phyloP scores from a whole-genome alignment of 352 stramenopile genomes.

The Phytophthora pini region DNA sequence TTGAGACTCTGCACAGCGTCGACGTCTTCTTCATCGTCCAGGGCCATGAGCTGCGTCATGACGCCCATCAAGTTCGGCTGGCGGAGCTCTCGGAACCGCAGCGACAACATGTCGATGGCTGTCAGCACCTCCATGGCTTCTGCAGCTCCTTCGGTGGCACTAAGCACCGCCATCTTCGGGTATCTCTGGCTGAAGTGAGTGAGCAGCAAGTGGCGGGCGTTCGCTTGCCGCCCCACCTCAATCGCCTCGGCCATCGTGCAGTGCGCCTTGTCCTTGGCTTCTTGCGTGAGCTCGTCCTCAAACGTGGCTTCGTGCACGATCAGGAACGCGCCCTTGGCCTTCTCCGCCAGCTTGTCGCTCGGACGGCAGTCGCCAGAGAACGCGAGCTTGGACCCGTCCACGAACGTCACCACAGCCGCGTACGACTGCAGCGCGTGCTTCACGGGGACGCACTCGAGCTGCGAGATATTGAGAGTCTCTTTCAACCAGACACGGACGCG shows the following conservation, averaged over 20 bases:
- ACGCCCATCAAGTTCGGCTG: constrained; percentile 72
- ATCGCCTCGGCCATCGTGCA: constrained; percentile 95
- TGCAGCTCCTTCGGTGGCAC: constrained; percentile 9
- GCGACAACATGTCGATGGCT: constrained; percentile 79
- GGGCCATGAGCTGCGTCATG: constrained; percentile 61
- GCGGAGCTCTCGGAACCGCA: constrained; percentile 68
- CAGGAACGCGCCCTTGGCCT: constrained; percentile 77
- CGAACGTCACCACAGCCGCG: constrained; percentile 85
- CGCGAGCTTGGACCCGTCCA: constrained; percentile 80
- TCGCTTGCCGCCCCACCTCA: constrained; percentile 63
- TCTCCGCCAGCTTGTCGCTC: constrained; percentile 66
- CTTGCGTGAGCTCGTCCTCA: constrained; percentile 92
- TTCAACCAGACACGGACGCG: constrained; percentile 48
- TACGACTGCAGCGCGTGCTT: constrained; percentile 93
- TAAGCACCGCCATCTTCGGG: constrained; percentile 73
- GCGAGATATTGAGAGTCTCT: constrained; percentile 48
- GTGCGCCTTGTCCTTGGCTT: constrained; percentile 95
- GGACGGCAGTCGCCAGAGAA: constrained; percentile 97
- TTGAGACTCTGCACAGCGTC: constrained; percentile 23
- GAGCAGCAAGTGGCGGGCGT: constrained; percentile 91
- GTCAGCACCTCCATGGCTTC: constrained; percentile 59
- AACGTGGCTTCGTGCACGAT: constrained; percentile 99
- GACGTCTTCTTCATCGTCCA: constrained; percentile 45
- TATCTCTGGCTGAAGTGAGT: constrained; percentile 97
- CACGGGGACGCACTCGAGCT: constrained; percentile 76